Evolutionary conservation across 805 yeast genomes (phyloP).

Genomic region (Schwanniomyces yamadae): DNA sequence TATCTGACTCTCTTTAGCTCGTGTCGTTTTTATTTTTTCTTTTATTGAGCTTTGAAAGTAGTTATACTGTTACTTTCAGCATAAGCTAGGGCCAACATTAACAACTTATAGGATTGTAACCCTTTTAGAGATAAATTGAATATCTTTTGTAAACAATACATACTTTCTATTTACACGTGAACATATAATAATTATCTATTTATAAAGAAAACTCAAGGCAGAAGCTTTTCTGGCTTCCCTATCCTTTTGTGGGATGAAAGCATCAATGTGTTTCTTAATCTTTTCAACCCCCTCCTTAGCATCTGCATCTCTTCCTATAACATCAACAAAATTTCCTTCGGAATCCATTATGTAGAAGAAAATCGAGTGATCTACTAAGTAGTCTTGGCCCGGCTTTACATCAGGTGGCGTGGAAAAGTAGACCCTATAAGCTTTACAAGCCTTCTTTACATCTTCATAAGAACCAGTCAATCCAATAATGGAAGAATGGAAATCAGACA

Average conservation of each 20-base stretch:
- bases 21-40: too few species aligned
- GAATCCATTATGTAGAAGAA: slow-evolving; percentile 98
- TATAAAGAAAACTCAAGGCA: slow-evolving; percentile 59
- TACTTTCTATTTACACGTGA: neutral
- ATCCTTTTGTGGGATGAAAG: slow-evolving; percentile 69
- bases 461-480: slow-evolving; percentile 91
- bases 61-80: too few species aligned
- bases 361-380: slow-evolving; percentile 94
- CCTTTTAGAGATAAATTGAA: too few species aligned
- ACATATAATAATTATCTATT: slow-evolving; percentile 22
- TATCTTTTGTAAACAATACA: neutral
- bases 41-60: too few species aligned
- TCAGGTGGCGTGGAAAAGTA: slow-evolving; percentile 97
- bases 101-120: too few species aligned
- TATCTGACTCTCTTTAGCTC: too few species aligned
- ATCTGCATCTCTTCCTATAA: slow-evolving; percentile 86
- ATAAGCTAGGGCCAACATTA: too few species aligned
- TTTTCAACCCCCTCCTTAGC: slow-evolving; percentile 75
- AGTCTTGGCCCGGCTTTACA: slow-evolving; percentile 93
- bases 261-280: slow-evolving; percentile 71
- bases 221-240: slow-evolving; percentile 63
- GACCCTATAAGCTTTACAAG: slow-evolving; percentile 88
- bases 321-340: slow-evolving; percentile 95
- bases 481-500: slow-evolving; percentile 85
- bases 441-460: slow-evolving; percentile 77